A percentile compares a stretch with the other conserved stretches of the same genome.
Evolutionary conservation across 2,329 filamentous ascomycete species (phyloP).

Genomic region (Trichoderma sp.): DNA sequence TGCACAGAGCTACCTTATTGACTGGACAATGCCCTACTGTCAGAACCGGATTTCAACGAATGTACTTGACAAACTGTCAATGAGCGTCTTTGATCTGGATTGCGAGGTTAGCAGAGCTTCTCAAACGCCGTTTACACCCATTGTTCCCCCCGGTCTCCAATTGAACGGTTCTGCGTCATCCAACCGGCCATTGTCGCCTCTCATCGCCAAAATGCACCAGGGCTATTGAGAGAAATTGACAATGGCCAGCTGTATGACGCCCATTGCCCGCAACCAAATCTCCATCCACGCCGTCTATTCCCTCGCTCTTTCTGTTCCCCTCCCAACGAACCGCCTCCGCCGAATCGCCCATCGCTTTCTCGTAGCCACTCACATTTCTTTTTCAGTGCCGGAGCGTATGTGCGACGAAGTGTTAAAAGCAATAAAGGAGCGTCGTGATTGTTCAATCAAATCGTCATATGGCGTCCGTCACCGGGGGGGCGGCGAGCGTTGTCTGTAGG

Average conservation of each 20-base stretch:
- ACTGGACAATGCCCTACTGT: slow-evolving; percentile 44
- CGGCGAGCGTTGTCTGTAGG: background rate
- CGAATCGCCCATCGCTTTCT: background rate
- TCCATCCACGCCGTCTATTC: background rate
- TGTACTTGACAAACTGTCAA: slow-evolving; percentile 62
- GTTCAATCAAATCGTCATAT: slow-evolving; percentile 43
- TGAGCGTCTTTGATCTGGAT: slow-evolving; percentile 46
- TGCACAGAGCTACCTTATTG: background rate
- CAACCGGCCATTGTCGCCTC: background rate
- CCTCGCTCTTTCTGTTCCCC: background rate
- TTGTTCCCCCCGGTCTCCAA: background rate
- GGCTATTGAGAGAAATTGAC: background rate
- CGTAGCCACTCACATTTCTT: slow-evolving; percentile 31
- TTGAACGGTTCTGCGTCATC: background rate
- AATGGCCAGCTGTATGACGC: background rate
- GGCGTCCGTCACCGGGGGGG: slow-evolving; percentile 31
- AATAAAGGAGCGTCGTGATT: slow-evolving; percentile 52
- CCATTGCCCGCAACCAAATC: background rate
- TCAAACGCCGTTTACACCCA: background rate
- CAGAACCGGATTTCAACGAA: slow-evolving; percentile 55
- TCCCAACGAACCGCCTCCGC: background rate
- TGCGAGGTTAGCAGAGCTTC: slow-evolving; percentile 4
- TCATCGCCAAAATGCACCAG: background rate
- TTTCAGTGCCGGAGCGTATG: slow-evolving; percentile 29
- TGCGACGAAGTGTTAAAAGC: slow-evolving; percentile 16